phyloP scores from a whole-genome alignment of 768 basidiomycete genomes.

The Tricholoma sp. region DNA sequence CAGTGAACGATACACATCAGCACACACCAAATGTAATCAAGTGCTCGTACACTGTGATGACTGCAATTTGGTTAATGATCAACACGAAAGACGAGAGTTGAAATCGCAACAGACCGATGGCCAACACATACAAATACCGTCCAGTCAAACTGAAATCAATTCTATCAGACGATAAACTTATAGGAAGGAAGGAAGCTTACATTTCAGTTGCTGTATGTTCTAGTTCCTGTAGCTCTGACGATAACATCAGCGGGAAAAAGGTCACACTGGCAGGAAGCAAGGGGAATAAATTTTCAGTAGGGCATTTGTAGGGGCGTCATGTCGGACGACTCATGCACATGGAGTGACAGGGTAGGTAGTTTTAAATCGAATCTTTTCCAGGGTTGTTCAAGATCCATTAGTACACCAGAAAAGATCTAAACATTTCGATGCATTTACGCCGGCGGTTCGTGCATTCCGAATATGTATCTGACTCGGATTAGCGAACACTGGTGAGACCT shows the following conservation, averaged over 20 bases:
- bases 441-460: no score
- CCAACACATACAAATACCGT: neutral
- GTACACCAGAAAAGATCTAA: no score
- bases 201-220: neutral
- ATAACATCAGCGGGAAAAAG: neutral
- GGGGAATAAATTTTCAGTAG: no score
- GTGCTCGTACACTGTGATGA: neutral
- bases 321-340: no score
- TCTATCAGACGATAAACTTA: neutral
- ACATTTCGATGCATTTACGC: no score
- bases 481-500: no score
- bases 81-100: neutral
- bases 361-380: no score
- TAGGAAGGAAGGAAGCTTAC: neutral
- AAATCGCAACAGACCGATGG: neutral
- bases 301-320: no score
- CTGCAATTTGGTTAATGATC: neutral
- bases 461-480: no score
- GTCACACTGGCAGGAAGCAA: neutral
- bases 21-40: neutral
- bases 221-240: neutral
- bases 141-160: neutral
- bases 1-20: neutral
- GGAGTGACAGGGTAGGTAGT: no score
- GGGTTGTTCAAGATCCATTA: no score